Percentiles rank a stretch among this genome's conserved stretches.
Conservation (phyloP, 345 rosid genomes). For the Salix purpurea region DNA sequence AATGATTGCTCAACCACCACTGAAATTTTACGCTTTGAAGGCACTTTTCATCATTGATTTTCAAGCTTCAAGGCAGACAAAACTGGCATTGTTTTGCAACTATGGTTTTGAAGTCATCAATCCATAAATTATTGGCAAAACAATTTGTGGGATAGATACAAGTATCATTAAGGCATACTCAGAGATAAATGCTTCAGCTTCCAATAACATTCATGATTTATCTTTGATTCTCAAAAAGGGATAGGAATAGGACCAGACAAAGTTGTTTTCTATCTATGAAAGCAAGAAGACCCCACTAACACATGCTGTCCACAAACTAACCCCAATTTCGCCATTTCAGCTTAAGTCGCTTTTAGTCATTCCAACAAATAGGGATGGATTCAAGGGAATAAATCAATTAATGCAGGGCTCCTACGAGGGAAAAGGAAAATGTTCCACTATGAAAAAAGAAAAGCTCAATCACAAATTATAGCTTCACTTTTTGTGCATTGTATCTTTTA, state of each 20-base stretch:
- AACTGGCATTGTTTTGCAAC: too few relatives aligned
- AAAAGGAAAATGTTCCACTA: not conserved
- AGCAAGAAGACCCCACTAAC: slow-evolving; percentile 14
- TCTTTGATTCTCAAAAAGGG: slow-evolving; percentile 1
- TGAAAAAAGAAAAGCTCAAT: not conserved
- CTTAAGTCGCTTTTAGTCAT: slow-evolving; percentile 1
- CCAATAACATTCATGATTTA: not conserved
- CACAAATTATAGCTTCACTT: not conserved
- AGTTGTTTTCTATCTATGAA: not conserved
- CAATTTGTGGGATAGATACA: too few relatives aligned
- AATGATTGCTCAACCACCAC: not conserved
- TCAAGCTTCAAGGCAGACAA: too few relatives aligned
- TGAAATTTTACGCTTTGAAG: not conserved
- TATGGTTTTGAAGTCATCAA: too few relatives aligned
- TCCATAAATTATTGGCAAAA: too few relatives aligned
- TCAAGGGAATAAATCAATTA: not conserved
- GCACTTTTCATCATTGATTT: not conserved
- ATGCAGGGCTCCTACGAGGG: not conserved
- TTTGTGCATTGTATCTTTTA: not conserved
- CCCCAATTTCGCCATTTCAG: not conserved
- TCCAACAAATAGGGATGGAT: slow-evolving; percentile 9
- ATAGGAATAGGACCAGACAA: not conserved
- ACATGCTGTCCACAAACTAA: not conserved
- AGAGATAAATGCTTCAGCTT: not conserved
- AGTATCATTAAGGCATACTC: too few relatives aligned